phyloP scores from a whole-genome alignment of 148 eudicot genomes.

The Tetragonia tetragonoides region DNA sequence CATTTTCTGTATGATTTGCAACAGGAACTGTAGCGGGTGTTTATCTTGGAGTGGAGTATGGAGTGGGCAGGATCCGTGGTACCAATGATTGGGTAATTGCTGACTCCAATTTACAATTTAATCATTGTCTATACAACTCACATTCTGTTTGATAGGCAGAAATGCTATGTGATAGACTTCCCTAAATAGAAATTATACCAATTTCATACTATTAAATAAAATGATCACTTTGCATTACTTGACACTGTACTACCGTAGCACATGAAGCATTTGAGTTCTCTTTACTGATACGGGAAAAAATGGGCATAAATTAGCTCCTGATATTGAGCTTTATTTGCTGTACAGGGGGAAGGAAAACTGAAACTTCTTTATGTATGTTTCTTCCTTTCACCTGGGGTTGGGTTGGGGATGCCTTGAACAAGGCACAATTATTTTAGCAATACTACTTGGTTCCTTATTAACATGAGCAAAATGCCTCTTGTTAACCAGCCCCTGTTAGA shows the following conservation, averaged over 20 bases:
- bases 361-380: too few relatives aligned
- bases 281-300: neutral
- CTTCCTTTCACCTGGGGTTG: too few relatives aligned
- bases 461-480: neutral
- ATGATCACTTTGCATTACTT: neutral
- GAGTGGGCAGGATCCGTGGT: conserved; percentile 64
- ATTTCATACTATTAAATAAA: neutral
- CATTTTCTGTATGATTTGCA: neutral
- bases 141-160: neutral
- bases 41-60: conserved; percentile 88
- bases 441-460: too few relatives aligned
- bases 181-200: neutral
- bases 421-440: too few relatives aligned
- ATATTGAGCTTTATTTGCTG: neutral
- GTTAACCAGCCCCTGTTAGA: neutral
- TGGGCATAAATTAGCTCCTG: too few relatives aligned
- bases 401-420: too few relatives aligned
- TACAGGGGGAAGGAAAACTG: neutral
- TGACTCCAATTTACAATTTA: neutral
- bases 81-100: conserved; percentile 72
- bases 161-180: neutral
- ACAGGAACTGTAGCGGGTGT: conserved; percentile 84
- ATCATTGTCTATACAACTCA: neutral
- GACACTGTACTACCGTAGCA: neutral
- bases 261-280: neutral